These are phyloP conservation scores for Paramecium sonneborni DNA, from an alignment of 73 alveolate species.

Conservation along the genomic window DNA sequence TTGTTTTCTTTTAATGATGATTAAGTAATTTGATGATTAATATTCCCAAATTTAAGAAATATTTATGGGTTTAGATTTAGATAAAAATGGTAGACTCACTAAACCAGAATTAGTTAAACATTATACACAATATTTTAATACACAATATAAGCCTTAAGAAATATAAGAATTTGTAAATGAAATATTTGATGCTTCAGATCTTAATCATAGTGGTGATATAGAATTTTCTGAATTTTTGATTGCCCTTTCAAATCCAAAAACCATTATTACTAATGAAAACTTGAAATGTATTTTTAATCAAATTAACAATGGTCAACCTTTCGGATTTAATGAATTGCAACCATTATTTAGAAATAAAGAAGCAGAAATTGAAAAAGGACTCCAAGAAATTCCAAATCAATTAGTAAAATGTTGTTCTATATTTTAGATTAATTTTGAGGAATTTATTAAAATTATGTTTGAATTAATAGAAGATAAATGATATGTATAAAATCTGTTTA, in stretches of 20 bases:
- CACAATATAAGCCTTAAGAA: not conserved
- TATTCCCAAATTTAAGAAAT: not conserved
- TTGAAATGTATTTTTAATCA: not conserved
- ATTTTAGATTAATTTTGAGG: not conserved
- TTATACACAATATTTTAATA: not conserved
- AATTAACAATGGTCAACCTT: not conserved
- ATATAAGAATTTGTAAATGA: not conserved
- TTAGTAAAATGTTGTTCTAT: not conserved
- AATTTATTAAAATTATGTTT: not conserved
- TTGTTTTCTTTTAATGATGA: not conserved
- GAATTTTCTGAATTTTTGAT: constrained; percentile 1
- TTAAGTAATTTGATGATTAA: constrained; percentile 8
- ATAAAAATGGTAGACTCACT: not conserved
- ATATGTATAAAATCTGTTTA: not conserved
- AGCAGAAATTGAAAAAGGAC: not conserved
- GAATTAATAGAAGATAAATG: constrained; percentile 19
- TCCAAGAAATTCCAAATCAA: not conserved
- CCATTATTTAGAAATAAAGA: not conserved
- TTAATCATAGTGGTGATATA: not conserved
- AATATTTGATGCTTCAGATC: not conserved
- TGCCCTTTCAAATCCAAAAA: not conserved
- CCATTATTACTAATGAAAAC: not conserved
- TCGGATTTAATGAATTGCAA: not conserved
- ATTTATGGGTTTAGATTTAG: not conserved
- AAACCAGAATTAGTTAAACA: constrained; percentile 1